A percentile compares a stretch with the other conserved stretches of the same genome.
Conservation (phyloP, 805 yeast genomes). For the Wickerhamiella azymoides region DNA sequence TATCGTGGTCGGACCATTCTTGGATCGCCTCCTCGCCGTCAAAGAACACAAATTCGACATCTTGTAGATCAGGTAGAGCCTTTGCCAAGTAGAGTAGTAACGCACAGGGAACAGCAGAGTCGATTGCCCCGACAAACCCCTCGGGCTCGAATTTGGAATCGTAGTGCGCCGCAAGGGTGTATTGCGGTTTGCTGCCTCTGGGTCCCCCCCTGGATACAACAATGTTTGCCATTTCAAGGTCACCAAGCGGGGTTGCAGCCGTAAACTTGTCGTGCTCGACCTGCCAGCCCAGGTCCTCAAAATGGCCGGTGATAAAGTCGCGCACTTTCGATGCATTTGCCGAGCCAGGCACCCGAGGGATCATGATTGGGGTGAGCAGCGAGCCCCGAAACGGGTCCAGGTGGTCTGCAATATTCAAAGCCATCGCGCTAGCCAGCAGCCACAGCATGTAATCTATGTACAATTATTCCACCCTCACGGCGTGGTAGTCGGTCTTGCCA, state of each 20-base stretch:
- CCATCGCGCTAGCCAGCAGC: background rate
- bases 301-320: slow-evolving; percentile 20
- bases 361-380: slow-evolving; percentile 17
- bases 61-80: slow-evolving; percentile 15
- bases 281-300: slow-evolving; percentile 22
- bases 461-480: slow-evolving; percentile 3
- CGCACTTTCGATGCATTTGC: slow-evolving; percentile 13
- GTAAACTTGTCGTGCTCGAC: slow-evolving; percentile 22
- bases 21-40: slow-evolving; percentile 52
- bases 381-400: slow-evolving; percentile 14
- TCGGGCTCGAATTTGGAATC: slow-evolving; percentile 36
- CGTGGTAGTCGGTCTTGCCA: slow-evolving; percentile 44
- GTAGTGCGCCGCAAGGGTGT: slow-evolving; percentile 37
- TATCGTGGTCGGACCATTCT: slow-evolving; percentile 38
- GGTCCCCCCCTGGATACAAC: slow-evolving; percentile 18
- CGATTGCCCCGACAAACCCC: slow-evolving; percentile 50
- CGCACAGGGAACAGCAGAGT: slow-evolving; percentile 46
- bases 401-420: background rate
- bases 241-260: slow-evolving; percentile 28
- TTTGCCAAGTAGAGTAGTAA: slow-evolving; percentile 34
- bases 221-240: slow-evolving; percentile 24
- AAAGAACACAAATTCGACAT: slow-evolving; percentile 36
- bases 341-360: slow-evolving; percentile 18
- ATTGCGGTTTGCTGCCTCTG: background rate
- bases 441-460: background rate